These are phyloP conservation scores for Schizochytrium sp. DNA, from an alignment of 108 stramenopile genomes.

Conservation along the genomic window DNA sequence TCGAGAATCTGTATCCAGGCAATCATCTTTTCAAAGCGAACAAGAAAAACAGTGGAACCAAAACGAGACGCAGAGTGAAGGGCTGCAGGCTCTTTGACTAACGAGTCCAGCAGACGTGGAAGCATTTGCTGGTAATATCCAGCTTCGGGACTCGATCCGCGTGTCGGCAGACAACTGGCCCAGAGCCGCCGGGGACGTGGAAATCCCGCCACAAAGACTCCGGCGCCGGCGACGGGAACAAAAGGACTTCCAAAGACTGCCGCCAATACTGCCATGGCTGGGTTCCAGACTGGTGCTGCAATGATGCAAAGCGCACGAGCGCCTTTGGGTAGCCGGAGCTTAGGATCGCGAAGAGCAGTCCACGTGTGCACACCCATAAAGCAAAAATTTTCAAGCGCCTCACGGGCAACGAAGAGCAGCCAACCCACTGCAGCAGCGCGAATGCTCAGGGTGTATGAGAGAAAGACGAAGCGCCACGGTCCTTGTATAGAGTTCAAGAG, in stretches of 20 bases:
- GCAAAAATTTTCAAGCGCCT: neutral
- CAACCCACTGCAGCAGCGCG: neutral
- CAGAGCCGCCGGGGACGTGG: neutral
- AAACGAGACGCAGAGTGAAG: neutral
- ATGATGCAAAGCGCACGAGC: neutral
- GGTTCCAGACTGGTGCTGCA: neutral
- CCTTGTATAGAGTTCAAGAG: no score
- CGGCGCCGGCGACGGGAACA: neutral
- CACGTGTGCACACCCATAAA: neutral
- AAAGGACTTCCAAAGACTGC: neutral
- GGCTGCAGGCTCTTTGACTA: neutral
- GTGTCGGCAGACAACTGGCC: neutral
- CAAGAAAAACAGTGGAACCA: neutral
- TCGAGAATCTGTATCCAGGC: neutral
- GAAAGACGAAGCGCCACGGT: no score
- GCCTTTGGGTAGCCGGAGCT: neutral
- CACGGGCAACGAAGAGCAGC: neutral
- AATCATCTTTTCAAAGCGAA: constrained; percentile 11
- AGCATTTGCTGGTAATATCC: neutral
- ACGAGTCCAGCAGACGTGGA: neutral
- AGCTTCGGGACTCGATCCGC: neutral
- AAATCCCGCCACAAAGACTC: neutral
- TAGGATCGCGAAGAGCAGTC: neutral
- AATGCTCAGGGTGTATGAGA: neutral
- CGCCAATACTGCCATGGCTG: neutral